phyloP scores from a whole-genome alignment of 73 alveolate genomes.

The Paramecium bursaria region DNA sequence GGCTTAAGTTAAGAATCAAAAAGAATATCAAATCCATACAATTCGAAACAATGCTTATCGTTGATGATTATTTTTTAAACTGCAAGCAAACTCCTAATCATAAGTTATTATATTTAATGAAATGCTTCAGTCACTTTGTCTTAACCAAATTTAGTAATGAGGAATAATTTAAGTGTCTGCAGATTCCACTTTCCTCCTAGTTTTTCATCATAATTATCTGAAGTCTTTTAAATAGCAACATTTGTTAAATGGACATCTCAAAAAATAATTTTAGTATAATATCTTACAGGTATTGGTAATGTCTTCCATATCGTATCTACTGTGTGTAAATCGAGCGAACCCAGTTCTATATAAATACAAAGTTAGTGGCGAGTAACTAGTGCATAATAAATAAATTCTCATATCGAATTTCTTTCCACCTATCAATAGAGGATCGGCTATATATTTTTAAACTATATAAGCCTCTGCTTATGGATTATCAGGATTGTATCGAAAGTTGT shows the following conservation, averaged over 20 bases:
- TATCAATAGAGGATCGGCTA: conserved; percentile 97
- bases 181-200: conserved; percentile 99
- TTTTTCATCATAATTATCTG: conserved; percentile 95
- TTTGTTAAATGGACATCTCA: conserved; percentile 94
- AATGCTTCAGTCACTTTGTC: conserved; percentile 96
- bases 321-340: conserved; percentile 97
- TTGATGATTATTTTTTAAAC: conserved; percentile 96
- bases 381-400: conserved; percentile 98
- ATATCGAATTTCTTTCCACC: conserved; percentile 99
- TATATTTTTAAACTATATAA: conserved; percentile 83
- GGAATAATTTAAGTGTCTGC: conserved; percentile 89
- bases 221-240: conserved; percentile 97
- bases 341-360: conserved; percentile 97
- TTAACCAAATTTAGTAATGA: conserved; percentile 93
- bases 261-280: neutral
- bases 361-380: conserved; percentile 98
- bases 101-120: conserved; percentile 87
- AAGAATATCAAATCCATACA: conserved; percentile 98
- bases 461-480: conserved; percentile 90
- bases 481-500: conserved; percentile 96
- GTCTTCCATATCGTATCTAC: conserved; percentile 95
- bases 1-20: conserved; percentile 98
- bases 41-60: conserved; percentile 99
- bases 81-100: conserved; percentile 88
- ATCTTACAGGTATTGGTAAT: conserved; percentile 85